Evolutionary conservation across 345 rosid genomes (phyloP).

Genomic region (Balakata baccata): DNA sequence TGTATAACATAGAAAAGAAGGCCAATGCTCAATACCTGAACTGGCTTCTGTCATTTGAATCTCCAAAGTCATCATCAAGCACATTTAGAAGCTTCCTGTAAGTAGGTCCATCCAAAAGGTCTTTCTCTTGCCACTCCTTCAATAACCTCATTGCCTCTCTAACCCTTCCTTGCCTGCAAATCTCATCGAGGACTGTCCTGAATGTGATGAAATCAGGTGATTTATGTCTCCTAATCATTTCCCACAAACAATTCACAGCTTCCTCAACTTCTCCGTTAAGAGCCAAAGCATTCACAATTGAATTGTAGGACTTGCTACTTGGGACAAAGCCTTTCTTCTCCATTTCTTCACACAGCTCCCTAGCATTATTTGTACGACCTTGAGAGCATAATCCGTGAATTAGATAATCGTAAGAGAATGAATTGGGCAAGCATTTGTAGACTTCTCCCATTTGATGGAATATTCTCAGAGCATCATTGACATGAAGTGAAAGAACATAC

Average conservation of each 20-base stretch:
- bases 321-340: conserved; percentile 69
- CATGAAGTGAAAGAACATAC: conserved; percentile 78
- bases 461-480: conserved; percentile 85
- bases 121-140: conserved; percentile 53
- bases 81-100: conserved; percentile 58
- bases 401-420: conserved; percentile 75
- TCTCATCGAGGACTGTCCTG: conserved; percentile 70
- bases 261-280: conserved; percentile 61
- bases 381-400: conserved; percentile 85
- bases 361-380: conserved; percentile 73
- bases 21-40: conserved; percentile 8
- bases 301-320: conserved; percentile 72
- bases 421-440: conserved; percentile 63
- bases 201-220: conserved; percentile 63
- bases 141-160: conserved; percentile 55
- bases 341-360: conserved; percentile 69
- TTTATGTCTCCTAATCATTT: conserved; percentile 65
- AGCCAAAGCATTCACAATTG: conserved; percentile 75
- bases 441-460: conserved; percentile 86
- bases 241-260: conserved; percentile 59
- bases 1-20: background rate
- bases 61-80: conserved; percentile 52
- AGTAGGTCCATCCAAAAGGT: conserved; percentile 51
- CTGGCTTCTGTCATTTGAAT: conserved; percentile 20
- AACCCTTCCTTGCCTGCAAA: conserved; percentile 52